These are phyloP conservation scores for Calendula officinalis DNA, from an alignment of 129 eudicot genomes.

Conservation along the genomic window DNA sequence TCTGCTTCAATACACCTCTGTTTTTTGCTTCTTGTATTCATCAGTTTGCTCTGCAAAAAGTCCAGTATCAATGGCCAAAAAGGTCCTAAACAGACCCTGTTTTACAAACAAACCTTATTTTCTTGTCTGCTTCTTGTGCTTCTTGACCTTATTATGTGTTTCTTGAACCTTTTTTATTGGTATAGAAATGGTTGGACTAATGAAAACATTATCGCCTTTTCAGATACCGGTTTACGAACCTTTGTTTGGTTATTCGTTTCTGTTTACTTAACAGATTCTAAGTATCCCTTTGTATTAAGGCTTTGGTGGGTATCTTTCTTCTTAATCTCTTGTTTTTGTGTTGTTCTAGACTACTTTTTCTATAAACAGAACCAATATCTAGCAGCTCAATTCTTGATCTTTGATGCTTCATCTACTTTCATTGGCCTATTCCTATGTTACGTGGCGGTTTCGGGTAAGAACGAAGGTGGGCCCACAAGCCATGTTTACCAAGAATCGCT, in stretches of 20 bases:
- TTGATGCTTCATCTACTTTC: conserved; percentile 45
- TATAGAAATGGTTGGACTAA: conserved; percentile 52
- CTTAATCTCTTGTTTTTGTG: conserved; percentile 43
- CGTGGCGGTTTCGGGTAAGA: conserved; percentile 40
- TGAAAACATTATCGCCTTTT: conserved; percentile 38
- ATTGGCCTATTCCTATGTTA: conserved; percentile 47
- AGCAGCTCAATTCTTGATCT: conserved; percentile 38
- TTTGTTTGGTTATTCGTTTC: conserved; percentile 56
- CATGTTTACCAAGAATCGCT: conserved; percentile 10
- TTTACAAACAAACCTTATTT: conserved; percentile 38
- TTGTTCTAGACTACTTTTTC: conserved; percentile 44
- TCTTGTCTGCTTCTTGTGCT: conserved; percentile 45
- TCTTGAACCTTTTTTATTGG: conserved; percentile 50
- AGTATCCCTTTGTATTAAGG: conserved; percentile 53
- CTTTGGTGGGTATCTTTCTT: conserved; percentile 60
- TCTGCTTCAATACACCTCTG: conserved; percentile 41
- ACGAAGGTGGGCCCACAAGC: conserved; percentile 13
- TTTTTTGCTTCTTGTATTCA: conserved; percentile 34
- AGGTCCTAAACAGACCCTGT: conserved; percentile 27
- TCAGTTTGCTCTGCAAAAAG: conserved; percentile 37
- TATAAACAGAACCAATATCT: conserved; percentile 25
- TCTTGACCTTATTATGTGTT: conserved; percentile 49
- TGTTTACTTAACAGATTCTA: conserved; percentile 31
- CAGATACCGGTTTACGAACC: conserved; percentile 37
- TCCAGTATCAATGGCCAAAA: conserved; percentile 9